Base-by-base conservation (phyloP, 192 early-diverging fungal genomes). In the Coemansia sp. region DNA sequence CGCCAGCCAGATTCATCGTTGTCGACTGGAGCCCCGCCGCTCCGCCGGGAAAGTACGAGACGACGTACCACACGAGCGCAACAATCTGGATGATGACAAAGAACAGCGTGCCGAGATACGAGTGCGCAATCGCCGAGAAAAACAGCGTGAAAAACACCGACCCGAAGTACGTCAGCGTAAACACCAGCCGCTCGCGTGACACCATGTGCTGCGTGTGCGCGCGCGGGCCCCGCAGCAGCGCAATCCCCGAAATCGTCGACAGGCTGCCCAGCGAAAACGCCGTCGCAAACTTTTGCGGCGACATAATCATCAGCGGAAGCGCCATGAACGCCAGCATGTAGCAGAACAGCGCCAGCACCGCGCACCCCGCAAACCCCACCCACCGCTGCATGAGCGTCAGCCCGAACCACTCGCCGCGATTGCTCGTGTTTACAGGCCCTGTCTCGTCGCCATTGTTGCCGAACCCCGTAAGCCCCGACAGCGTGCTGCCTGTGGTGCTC, bases 71-170 rank as follows among this genome's bases (percentile, higher is more conserved):
- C 4, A 93, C 65, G 31, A 98, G 80, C 0, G 94, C 89, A 12
- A 93, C 60, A 7, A 95, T 73, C 82, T 98, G 93, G 10, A 94
- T 60, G 2, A 96, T 75, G 14, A 89, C 89, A 68, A 83, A 90
- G 19, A 96, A 68, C 54, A 98, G 87, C 6, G 93, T 94, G 64
- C 93, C 72, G 39, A 95, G 59, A 69, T 92, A 93, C 58, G 78
- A 86, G 86, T 85, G 88, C 92, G 89, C 43, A 49, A 86, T 86
- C 5, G 69, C 62, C 25, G 93, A 90, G 70, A 91, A 91, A 61
- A 92, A 97, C 59, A 99, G 84, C 2, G 94, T 96, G 51, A 93
- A 76, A 31, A 84, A 73, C 85, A 99, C 90, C 25, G 92, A 92
- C 24, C 88, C 90, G 42, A 97, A 73, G 67, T 97, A 97, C 9